These are phyloP conservation scores for Cucumis cinereus DNA, from an alignment of 306 rosid genomes.

Conservation along the genomic window DNA sequence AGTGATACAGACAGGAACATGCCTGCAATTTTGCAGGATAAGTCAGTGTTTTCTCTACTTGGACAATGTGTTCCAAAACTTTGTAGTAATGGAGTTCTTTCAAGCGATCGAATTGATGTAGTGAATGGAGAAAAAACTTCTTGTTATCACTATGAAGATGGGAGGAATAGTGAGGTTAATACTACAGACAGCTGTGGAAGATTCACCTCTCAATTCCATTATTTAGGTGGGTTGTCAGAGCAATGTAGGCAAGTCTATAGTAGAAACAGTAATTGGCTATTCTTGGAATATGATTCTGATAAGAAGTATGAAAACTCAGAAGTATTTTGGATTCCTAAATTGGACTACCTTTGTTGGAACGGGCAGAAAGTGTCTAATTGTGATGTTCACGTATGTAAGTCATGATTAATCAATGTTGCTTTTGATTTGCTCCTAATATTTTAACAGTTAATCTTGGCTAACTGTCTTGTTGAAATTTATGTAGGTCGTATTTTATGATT, in stretches of 20 bases:
- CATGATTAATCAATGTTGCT: slow-evolving; percentile 25
- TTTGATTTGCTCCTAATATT: neutral
- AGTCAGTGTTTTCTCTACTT: slow-evolving; percentile 46
- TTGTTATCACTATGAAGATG: slow-evolving; percentile 22
- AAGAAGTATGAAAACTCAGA: slow-evolving; percentile 26
- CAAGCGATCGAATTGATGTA: slow-evolving; percentile 14
- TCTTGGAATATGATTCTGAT: slow-evolving; percentile 34
- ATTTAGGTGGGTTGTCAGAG: slow-evolving; percentile 33
- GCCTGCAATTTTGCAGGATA: slow-evolving; percentile 56
- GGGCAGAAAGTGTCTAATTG: slow-evolving; percentile 41
- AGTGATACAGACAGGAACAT: slow-evolving; percentile 33
- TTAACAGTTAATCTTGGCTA: slow-evolving; percentile 10
- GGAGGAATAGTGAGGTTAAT: slow-evolving; percentile 16
- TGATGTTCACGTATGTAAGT: slow-evolving; percentile 98
- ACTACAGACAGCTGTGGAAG: slow-evolving; percentile 10
- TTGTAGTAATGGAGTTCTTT: slow-evolving; percentile 18
- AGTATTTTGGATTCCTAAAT: slow-evolving; percentile 39
- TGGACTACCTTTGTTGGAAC: slow-evolving; percentile 78
- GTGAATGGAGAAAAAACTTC: slow-evolving; percentile 18
- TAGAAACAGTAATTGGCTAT: slow-evolving; percentile 38
- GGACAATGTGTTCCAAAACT: slow-evolving; percentile 36
- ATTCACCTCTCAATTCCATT: slow-evolving; percentile 25
- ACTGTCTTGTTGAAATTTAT: slow-evolving; percentile 15
- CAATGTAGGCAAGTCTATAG: slow-evolving; percentile 25
- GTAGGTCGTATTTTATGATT: slow-evolving; percentile 69